Evolutionary conservation across 75 land plant genomes (phyloP).

Genomic region (Cupressus sempervirens): DNA sequence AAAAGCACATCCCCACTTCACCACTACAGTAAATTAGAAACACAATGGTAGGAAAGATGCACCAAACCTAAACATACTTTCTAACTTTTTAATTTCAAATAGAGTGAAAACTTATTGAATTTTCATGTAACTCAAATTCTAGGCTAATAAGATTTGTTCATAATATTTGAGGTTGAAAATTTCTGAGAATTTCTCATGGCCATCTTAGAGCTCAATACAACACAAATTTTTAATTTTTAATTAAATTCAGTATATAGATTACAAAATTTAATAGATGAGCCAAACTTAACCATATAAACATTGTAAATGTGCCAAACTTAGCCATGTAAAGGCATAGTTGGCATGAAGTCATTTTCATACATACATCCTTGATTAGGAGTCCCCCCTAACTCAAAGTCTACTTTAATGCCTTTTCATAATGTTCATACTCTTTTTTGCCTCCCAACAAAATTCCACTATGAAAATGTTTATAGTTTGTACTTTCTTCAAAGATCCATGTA

Average conservation of each 20-base stretch:
- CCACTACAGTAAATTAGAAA: neutral
- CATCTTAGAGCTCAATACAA: neutral
- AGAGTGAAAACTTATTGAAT: neutral
- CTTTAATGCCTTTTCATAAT: neutral
- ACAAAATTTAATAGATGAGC: neutral
- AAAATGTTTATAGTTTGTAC: neutral
- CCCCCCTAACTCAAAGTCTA: neutral
- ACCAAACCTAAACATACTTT: neutral
- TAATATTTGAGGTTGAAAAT: neutral
- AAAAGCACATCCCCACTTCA: neutral
- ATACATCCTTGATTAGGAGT: too few relatives aligned
- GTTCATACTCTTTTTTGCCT: neutral
- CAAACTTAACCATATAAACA: neutral
- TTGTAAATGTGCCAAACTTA: neutral
- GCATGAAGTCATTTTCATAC: too few relatives aligned
- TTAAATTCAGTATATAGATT: neutral
- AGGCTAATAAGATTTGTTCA: neutral
- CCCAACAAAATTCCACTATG: neutral
- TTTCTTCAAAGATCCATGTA: neutral
- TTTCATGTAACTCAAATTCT: neutral
- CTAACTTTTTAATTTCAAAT: neutral
- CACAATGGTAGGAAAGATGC: neutral
- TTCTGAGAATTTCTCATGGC: neutral
- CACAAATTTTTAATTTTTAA: neutral
- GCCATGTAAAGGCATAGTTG: neutral